Conservation (phyloP, 306 rosid genomes). For the Neltuma alba region DNA sequence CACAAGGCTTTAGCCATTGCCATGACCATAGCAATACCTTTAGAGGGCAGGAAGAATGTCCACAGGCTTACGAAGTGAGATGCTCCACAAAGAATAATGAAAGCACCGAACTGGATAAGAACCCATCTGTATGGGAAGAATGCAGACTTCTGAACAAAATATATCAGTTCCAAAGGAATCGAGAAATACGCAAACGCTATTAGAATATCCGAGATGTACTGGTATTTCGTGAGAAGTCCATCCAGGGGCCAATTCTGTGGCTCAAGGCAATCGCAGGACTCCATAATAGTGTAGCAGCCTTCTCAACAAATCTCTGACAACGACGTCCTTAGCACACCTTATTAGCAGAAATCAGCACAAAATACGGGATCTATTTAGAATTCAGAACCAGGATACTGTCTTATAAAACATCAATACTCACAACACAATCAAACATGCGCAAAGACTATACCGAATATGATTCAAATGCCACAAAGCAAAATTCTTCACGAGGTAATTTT, state of each 20-base stretch:
- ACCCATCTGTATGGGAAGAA: conserved; percentile 96
- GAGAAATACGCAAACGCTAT: conserved; percentile 93
- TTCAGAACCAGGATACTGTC: conserved; percentile 5
- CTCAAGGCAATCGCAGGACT: conserved; percentile 81
- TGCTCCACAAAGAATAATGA: conserved; percentile 89
- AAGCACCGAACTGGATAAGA: conserved; percentile 94
- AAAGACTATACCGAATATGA: not conserved
- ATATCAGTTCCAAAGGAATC: conserved; percentile 85
- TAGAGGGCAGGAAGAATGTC: conserved; percentile 77
- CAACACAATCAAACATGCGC: conserved; percentile 2
- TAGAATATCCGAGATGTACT: conserved; percentile 79
- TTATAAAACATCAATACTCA: conserved; percentile 27
- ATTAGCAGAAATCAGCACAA: conserved; percentile 9
- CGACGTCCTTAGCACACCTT: not conserved
- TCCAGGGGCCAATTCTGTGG: conserved; percentile 65
- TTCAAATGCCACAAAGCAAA: too few species aligned
- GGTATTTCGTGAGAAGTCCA: conserved; percentile 85
- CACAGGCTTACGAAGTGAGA: conserved; percentile 89
- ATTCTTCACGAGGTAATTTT: not conserved
- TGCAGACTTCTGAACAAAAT: conserved; percentile 83
- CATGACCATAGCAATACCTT: conserved; percentile 75
- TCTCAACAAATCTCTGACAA: conserved; percentile 50
- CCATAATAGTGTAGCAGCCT: conserved; percentile 56
- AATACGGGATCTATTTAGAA: not conserved
- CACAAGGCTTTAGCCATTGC: conserved; percentile 72